Conservation (phyloP, 345 rosid genomes). For the Eucalyptus urophylla region DNA sequence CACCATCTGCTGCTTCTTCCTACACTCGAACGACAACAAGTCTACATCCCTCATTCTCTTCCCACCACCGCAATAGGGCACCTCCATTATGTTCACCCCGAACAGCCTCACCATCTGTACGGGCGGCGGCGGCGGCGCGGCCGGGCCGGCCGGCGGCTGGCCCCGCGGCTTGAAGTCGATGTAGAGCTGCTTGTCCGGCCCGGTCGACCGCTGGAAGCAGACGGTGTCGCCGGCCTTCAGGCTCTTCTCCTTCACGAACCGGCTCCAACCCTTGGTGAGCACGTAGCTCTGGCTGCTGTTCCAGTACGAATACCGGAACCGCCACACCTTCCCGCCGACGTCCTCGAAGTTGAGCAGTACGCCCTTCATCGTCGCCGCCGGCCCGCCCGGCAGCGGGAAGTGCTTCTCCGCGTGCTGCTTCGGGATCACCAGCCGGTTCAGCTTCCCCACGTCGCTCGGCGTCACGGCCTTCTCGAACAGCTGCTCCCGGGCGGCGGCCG, state of each 20-base stretch:
- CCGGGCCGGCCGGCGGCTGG: background rate
- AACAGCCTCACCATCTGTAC: constrained; percentile 62
- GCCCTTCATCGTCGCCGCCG: constrained; percentile 26
- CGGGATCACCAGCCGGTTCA: constrained; percentile 88
- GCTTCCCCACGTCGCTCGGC: constrained; percentile 93
- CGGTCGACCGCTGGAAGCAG: constrained; percentile 68
- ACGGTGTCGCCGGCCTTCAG: constrained; percentile 82
- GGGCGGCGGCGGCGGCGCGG: constrained; percentile 12
- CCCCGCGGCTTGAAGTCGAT: constrained; percentile 51
- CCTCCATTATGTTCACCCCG: constrained; percentile 74
- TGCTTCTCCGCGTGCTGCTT: constrained; percentile 88
- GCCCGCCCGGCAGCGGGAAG: constrained; percentile 28
- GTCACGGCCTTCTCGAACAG: constrained; percentile 87
- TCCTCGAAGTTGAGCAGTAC: constrained; percentile 66
- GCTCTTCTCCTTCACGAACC: constrained; percentile 82
- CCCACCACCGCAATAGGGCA: constrained; percentile 18
- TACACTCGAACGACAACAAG: constrained; percentile 34
- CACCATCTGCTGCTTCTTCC: constrained; percentile 69
- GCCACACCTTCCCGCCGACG: constrained; percentile 66
- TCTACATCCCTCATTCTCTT: constrained; percentile 59
- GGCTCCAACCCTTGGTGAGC: constrained; percentile 97
- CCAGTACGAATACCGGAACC: constrained; percentile 96
- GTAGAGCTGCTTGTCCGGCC: constrained; percentile 58
- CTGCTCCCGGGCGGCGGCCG: constrained; percentile 34
- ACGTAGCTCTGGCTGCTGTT: constrained; percentile 97